Percentiles rank a stretch among this genome's conserved stretches.
phyloP scores from a whole-genome alignment of 768 basidiomycete genomes.

The Amanita molliuscula region DNA sequence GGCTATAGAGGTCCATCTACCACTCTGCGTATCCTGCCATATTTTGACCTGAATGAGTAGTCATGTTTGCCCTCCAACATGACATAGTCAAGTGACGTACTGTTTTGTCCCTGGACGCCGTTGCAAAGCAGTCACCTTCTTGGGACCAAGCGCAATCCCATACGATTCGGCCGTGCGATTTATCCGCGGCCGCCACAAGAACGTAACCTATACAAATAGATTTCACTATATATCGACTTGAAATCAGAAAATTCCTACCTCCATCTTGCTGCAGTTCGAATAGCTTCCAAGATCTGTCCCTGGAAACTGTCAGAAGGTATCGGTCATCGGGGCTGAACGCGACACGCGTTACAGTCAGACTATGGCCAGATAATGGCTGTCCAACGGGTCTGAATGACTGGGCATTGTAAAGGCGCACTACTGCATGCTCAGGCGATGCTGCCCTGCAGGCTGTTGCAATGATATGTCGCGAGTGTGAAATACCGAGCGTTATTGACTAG shows the following conservation, averaged over 20 bases:
- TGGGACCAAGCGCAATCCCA: constrained; percentile 91
- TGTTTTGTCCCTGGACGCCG: constrained; percentile 92
- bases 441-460: constrained; percentile 91
- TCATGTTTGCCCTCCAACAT: not conserved
- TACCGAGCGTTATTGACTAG: constrained; percentile 72
- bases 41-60: constrained; percentile 58
- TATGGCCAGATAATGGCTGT: constrained; percentile 69
- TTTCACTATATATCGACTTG: not conserved
- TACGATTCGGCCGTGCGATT: constrained; percentile 85
- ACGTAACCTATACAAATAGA: constrained; percentile 35
- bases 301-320: constrained; percentile 72
- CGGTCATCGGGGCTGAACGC: constrained; percentile 83
- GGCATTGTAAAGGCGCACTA: constrained; percentile 75
- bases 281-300: constrained; percentile 88
- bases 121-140: constrained; percentile 76
- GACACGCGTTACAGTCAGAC: constrained; percentile 83
- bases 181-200: constrained; percentile 52
- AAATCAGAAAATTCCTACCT: constrained; percentile 20
- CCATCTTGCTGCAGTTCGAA: constrained; percentile 41
- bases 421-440: constrained; percentile 80
- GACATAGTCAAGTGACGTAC: constrained; percentile 28
- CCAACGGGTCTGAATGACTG: constrained; percentile 62
- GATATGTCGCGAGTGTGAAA: constrained; percentile 57
- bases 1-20: constrained; percentile 44
- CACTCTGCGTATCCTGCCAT: constrained; percentile 42